Conservation (phyloP, 768 basidiomycete species). For the Glaciozyma martinii region DNA sequence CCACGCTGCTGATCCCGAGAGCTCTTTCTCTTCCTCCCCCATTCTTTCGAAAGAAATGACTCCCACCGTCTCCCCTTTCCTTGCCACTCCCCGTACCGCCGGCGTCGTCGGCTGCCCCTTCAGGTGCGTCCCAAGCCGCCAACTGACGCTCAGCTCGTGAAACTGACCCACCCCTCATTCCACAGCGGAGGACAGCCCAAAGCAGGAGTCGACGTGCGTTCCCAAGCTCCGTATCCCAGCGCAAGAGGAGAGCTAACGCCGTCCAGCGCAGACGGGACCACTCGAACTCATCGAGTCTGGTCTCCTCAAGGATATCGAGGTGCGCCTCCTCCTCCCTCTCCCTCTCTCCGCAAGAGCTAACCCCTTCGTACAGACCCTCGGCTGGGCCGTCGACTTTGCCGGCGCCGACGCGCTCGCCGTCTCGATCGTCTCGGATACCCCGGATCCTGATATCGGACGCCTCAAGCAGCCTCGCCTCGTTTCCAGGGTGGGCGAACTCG, state of each 20-base stretch:
- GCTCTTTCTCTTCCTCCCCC: too few relatives aligned
- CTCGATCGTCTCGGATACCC: conserved; percentile 36
- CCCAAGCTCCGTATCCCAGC: too few relatives aligned
- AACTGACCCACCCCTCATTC: neutral
- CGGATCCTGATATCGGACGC: conserved; percentile 74
- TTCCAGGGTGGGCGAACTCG: conserved; percentile 43
- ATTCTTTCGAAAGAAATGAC: too few relatives aligned
- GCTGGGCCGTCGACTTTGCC: conserved; percentile 83
- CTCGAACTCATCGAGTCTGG: conserved; percentile 83
- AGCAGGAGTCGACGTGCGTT: conserved; percentile 58
- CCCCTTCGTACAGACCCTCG: conserved; percentile 43
- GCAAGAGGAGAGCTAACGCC: conserved; percentile 18
- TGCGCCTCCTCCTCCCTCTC: neutral
- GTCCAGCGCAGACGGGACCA: conserved; percentile 54
- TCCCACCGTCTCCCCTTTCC: neutral
- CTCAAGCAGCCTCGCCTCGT: conserved; percentile 87
- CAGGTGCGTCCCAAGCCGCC: conserved; percentile 48
- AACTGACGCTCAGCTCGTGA: neutral
- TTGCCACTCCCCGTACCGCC: conserved; percentile 56
- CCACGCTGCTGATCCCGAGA: too few relatives aligned
- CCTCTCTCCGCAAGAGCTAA: neutral
- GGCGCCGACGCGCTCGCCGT: conserved; percentile 41
- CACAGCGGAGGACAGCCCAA: conserved; percentile 51
- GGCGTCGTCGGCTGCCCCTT: conserved; percentile 96
- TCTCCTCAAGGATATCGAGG: conserved; percentile 45